phyloP scores from a whole-genome alignment of 2,329 filamentous ascomycete species.

The Diaporthe nobilis region DNA sequence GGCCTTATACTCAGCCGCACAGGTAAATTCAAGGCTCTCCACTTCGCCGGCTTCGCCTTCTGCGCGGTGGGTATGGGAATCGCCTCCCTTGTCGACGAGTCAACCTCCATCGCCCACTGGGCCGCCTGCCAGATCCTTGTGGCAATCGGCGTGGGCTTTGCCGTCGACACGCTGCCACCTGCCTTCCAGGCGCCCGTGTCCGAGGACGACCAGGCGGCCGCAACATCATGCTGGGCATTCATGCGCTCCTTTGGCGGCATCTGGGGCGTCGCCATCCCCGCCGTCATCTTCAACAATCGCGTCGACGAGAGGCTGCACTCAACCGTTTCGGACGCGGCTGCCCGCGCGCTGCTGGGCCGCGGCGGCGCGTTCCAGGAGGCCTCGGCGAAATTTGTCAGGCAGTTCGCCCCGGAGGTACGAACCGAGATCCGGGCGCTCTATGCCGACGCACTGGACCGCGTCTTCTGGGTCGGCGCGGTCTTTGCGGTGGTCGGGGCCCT shows the following conservation, averaged over 20 bases:
- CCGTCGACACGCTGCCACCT: conserved; percentile 58
- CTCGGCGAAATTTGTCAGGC: conserved; percentile 43
- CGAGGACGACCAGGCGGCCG: conserved; percentile 53
- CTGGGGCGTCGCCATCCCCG: conserved; percentile 61
- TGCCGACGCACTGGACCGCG: conserved; percentile 36
- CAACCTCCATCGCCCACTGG: conserved; percentile 55
- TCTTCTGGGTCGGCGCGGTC: conserved; percentile 47
- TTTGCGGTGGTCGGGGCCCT: conserved; percentile 46
- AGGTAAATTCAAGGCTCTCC: conserved; percentile 40
- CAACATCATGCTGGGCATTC: conserved; percentile 58
- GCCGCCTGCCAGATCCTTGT: conserved; percentile 57
- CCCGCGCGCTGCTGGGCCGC: conserved; percentile 35
- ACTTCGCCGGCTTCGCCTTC: conserved; percentile 46
- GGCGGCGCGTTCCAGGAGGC: conserved; percentile 48
- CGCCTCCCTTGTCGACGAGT: conserved; percentile 52
- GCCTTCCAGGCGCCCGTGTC: conserved; percentile 56
- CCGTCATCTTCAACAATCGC: conserved; percentile 55
- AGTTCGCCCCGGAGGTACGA: conserved; percentile 27
- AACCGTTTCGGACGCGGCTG: conserved; percentile 19
- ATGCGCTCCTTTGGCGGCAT: conserved; percentile 60
- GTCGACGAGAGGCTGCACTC: neutral
- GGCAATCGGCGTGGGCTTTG: conserved; percentile 57
- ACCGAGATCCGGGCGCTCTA: conserved; percentile 45
- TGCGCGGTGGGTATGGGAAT: conserved; percentile 52
- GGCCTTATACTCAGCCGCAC: conserved; percentile 45